Evolutionary conservation across 352 stramenopile species (phyloP), one percentile per base, ranked within the genome.

Genomic region (Pythium dissotocum): DNA sequence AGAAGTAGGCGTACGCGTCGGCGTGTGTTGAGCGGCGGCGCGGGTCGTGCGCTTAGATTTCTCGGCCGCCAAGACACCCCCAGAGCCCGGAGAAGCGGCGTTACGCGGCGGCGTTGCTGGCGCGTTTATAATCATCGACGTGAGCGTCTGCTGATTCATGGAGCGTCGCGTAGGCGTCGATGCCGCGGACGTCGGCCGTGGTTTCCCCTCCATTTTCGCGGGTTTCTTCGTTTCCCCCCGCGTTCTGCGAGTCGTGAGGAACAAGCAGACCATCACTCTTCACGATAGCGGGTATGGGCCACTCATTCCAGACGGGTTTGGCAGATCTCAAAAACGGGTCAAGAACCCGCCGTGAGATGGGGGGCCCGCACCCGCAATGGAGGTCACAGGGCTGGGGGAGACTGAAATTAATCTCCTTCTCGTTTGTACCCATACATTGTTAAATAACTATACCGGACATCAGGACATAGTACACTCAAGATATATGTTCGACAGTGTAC

Each of bases 81-180:
- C 26, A 13, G 38, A 10, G 10, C 21, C 26, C 21, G 48, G 49
- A 26, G 60, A 51, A 51, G 42, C 42, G 42, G 18, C 42, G 18
- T 7, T 51, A 16, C 42, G 42, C 18, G 42, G 42, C 42, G 42
- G 18, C 42, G 16, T 28, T 26, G 35, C 55, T 1, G 49, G 46
- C 10, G 28, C 8, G 13, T 24, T 44, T 2, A 21, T 38, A 12
- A n/a, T 21, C 21, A 58, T 21, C 46, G 42, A 36, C 8, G 26
- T 26, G 53, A 69, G 59, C 59, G 65, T 72, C 52, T 61, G 53
- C 67, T 73, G 67, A 28, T 68, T 68, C 42, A 73, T 59, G n/a
- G 65, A 21, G 35, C 60, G 67, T 9, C 67, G 67, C 61, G 67
- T 65, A 26, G 67, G 67, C 67, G 60, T 73, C 54, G 53, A 36